Percentiles rank a stretch among this genome's conserved stretches.
Evolutionary conservation across 2,329 filamentous ascomycete species (phyloP).

Genomic region (Diaporthe ampelina): DNA sequence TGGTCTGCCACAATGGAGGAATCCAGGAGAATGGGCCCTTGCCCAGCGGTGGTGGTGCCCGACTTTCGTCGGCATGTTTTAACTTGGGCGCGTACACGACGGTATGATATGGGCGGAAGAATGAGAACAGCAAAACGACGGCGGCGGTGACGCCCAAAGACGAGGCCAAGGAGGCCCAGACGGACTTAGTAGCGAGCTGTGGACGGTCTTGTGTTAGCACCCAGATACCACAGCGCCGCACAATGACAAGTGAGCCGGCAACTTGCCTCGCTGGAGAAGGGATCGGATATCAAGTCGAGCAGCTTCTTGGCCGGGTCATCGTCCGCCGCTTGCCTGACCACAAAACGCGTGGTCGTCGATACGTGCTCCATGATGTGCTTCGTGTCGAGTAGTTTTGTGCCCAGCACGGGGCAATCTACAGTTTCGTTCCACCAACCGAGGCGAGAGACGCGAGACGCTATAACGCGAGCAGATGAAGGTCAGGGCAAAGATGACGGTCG

Average conservation of each 20-base stretch:
- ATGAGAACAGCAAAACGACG: constrained; percentile 85
- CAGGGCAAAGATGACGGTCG: neutral
- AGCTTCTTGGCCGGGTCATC: constrained; percentile 58
- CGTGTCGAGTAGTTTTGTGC: constrained; percentile 29
- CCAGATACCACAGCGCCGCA: constrained; percentile 25
- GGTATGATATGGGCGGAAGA: constrained; percentile 91
- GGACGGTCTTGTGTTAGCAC: constrained; percentile 31
- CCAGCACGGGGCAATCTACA: constrained; percentile 30
- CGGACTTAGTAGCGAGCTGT: constrained; percentile 68
- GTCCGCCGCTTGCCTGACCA: constrained; percentile 36
- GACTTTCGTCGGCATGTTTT: constrained; percentile 91
- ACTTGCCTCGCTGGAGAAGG: constrained; percentile 63
- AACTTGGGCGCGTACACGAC: constrained; percentile 95
- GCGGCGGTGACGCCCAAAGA: constrained; percentile 81
- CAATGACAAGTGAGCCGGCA: constrained; percentile 34
- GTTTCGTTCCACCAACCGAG: constrained; percentile 16
- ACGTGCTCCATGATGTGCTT: constrained; percentile 37
- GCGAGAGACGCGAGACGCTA: neutral
- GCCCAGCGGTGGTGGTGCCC: constrained; percentile 87
- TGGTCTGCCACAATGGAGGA: constrained; percentile 80
- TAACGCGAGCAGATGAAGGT: neutral
- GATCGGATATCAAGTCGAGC: constrained; percentile 63
- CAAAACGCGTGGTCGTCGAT: constrained; percentile 13
- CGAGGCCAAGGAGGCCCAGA: constrained; percentile 84
- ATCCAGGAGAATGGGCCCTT: constrained; percentile 93